A percentile compares a stretch with the other conserved stretches of the same genome.
These are phyloP conservation scores for Salmacisia buchloeana DNA, from an alignment of 1,284 basidiomycete genomes.

Conservation along the genomic window DNA sequence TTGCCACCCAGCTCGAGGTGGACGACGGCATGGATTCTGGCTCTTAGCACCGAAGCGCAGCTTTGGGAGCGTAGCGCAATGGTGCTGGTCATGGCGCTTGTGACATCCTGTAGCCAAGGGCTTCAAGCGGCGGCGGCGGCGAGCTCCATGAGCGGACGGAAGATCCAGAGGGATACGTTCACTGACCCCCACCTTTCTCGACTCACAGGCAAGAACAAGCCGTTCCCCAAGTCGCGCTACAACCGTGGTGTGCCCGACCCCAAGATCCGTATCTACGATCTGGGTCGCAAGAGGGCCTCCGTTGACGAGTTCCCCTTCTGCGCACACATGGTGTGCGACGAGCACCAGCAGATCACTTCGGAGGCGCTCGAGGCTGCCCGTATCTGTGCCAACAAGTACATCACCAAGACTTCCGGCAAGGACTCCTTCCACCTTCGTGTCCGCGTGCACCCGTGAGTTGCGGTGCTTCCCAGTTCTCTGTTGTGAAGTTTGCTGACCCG, in stretches of 20 bases:
- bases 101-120: no score
- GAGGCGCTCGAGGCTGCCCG: constrained; percentile 97
- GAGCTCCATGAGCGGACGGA: no score
- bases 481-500: no score
- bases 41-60: no score
- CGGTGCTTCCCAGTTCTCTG: no score
- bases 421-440: constrained; percentile 98
- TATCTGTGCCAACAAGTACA: constrained; percentile 99
- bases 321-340: constrained; percentile 91
- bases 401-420: constrained; percentile 96
- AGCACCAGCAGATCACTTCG: constrained; percentile 93
- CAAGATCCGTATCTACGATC: constrained; percentile 59
- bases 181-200: background rate
- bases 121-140: no score
- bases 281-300: constrained; percentile 87
- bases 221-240: constrained; percentile 60
- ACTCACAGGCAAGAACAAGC: constrained; percentile 18
- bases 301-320: constrained; percentile 80
- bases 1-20: no score
- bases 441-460: constrained; percentile 95
- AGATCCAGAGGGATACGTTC: background rate
- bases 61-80: no score
- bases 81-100: no score
- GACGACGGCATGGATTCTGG: no score
- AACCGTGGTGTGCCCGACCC: constrained; percentile 69